These are phyloP conservation scores for Mimosa bimucronata DNA, from an alignment of 306 rosid genomes.

Conservation along the genomic window DNA sequence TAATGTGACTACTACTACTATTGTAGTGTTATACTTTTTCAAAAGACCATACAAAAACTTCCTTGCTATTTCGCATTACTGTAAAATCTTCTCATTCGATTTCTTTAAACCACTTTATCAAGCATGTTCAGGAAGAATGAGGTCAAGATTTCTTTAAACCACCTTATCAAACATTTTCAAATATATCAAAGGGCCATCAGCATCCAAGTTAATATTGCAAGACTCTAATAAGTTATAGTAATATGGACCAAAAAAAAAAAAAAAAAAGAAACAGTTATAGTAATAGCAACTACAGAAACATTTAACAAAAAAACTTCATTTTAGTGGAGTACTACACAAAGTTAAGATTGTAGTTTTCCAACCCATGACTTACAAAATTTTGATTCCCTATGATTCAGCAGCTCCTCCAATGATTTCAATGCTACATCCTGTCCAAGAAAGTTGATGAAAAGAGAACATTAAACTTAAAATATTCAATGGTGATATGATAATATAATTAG, in stretches of 20 bases:
- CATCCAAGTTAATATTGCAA: neutral
- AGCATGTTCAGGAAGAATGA: too few species aligned
- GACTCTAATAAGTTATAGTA: neutral
- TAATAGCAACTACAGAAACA: neutral
- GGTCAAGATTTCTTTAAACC: too few species aligned
- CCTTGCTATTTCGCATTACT: neutral
- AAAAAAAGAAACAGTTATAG: neutral
- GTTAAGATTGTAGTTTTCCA: neutral
- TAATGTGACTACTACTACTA: neutral
- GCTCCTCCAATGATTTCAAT: slow-evolving; percentile 49
- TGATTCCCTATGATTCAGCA: slow-evolving; percentile 38
- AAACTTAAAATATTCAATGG: neutral
- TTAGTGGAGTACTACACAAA: neutral
- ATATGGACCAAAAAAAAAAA: too few species aligned
- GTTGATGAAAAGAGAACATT: slow-evolving; percentile 28
- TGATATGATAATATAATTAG: too few species aligned
- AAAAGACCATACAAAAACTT: neutral
- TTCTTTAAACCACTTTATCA: too few species aligned
- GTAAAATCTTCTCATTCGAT: too few species aligned
- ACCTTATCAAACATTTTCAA: too few species aligned
- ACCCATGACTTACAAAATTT: slow-evolving; percentile 42
- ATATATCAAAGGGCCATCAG: neutral
- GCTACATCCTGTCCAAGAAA: slow-evolving; percentile 48
- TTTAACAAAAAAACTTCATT: neutral
- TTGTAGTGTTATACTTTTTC: neutral